Evolutionary conservation across 1,284 basidiomycete genomes (phyloP), one percentile per base, ranked within the genome.

Genomic region (Rhodotorula sp.): DNA sequence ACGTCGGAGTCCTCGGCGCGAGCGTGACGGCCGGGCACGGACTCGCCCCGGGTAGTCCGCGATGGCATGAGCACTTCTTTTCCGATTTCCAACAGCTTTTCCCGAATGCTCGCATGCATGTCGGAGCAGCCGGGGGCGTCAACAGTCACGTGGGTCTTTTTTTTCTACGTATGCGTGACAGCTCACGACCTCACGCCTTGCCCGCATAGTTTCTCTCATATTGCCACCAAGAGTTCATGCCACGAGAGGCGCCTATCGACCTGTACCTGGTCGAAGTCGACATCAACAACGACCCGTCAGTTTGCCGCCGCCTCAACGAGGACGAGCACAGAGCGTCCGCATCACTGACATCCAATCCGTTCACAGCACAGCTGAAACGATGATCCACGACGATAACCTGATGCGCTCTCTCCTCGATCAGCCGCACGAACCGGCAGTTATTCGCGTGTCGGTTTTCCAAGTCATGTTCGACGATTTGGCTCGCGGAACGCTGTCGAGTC

Each of bases 1-100:
- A 61, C 53, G 73, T 77, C 22, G 70, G 69, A 1, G 65, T 74
- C 14, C 46, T 77, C 10, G 77, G 75, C 0, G 75, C 75, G 12
- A 72, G 70, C 37, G 70, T 75, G 4, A 75, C 75, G 46, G 42
- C 57, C 59, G 69, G 65, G 30, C 69, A 67, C 30, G 45, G 53
- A 1, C 57, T 70, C 12, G 53, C 54, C 20, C 65, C 61, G 0
- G 62, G 58, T 1, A 26, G 62, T 15, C 69, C 56, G 54, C 51
- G 48, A 24, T 71, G 70, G 64, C 64, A 70, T 29, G 60, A 66
- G 26, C 60, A 51, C 26, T 68, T 55, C 33, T 61, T 70, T 45
- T 44, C 29, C 30, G 62, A 73, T 49, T 64, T 62, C 15, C n/a
- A 67, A 58, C 30, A 53, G n/a, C 10, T 58, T 37, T 72, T 68